phyloP scores from a whole-genome alignment of 805 yeast species.

The Ogataea nitratoaversa region DNA sequence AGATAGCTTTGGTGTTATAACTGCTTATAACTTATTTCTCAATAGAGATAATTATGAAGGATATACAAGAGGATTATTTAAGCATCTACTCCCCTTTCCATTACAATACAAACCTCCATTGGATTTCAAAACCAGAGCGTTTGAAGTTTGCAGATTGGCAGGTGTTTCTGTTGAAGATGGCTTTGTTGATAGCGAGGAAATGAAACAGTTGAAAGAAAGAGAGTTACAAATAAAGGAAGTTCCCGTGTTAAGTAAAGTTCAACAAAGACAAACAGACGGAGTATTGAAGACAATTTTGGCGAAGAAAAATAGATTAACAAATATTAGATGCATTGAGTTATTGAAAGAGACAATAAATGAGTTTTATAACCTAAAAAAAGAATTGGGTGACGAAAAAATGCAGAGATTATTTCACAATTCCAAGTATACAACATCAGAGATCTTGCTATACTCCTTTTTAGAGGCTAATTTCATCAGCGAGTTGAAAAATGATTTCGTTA shows the following conservation, averaged over 20 bases:
- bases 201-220: conserved; percentile 22
- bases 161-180: conserved; percentile 33
- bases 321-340: conserved; percentile 27
- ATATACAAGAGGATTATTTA: conserved; percentile 53
- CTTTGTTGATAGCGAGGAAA: conserved; percentile 24
- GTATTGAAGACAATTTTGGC: conserved; percentile 20
- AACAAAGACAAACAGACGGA: conserved; percentile 21
- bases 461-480: conserved; percentile 21
- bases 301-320: conserved; percentile 26
- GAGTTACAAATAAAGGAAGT: conserved; percentile 23
- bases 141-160: conserved; percentile 25
- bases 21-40: conserved; percentile 54
- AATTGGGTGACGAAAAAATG: not conserved
- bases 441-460: conserved; percentile 38
- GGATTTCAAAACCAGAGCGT: conserved; percentile 33
- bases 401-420: conserved; percentile 18
- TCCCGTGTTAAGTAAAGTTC: conserved; percentile 27
- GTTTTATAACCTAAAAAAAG: conserved; percentile 2
- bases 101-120: conserved; percentile 69
- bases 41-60: conserved; percentile 55
- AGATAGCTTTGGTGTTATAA: conserved; percentile 41
- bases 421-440: conserved; percentile 27
- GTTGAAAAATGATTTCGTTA: conserved; percentile 40
- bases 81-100: conserved; percentile 59
- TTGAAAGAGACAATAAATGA: conserved; percentile 15